These are phyloP conservation scores for Pluteus cervinus DNA, from an alignment of 768 basidiomycete genomes.

Conservation along the genomic window DNA sequence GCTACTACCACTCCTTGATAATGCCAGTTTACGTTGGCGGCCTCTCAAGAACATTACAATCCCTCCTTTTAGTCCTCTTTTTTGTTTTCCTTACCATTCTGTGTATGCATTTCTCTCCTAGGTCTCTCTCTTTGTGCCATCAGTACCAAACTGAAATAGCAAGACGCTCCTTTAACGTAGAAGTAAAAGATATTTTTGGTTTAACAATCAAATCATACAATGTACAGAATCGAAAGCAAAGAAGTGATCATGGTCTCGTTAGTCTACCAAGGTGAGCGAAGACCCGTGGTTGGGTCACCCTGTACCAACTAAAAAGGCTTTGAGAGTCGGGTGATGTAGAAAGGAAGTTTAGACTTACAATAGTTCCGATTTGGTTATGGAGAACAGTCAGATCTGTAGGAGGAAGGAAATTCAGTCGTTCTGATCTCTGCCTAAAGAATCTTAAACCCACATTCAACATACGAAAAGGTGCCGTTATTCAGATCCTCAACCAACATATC, in stretches of 20 bases:
- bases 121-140: constrained; percentile 20
- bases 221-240: too few relatives aligned
- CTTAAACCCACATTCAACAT: constrained; percentile 70
- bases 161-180: too few relatives aligned
- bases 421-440: neutral
- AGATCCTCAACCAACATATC: constrained; percentile 97
- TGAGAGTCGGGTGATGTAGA: too few relatives aligned
- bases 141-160: too few relatives aligned
- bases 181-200: too few relatives aligned
- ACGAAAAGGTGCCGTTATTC: constrained; percentile 93
- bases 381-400: constrained; percentile 39
- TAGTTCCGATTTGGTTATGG: constrained; percentile 42
- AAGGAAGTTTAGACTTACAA: constrained; percentile 26
- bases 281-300: too few relatives aligned
- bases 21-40: too few relatives aligned
- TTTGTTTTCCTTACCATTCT: constrained; percentile 7
- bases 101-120: constrained; percentile 8
- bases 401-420: constrained; percentile 4
- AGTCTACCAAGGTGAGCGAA: constrained; percentile 39
- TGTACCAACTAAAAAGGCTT: too few relatives aligned
- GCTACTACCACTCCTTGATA: too few relatives aligned
- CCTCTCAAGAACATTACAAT: too few relatives aligned
- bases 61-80: constrained; percentile 13
- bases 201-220: too few relatives aligned
- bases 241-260: too few relatives aligned